phyloP scores from a whole-genome alignment of 441 rosid genomes.

The Euphorbia celastroides region DNA sequence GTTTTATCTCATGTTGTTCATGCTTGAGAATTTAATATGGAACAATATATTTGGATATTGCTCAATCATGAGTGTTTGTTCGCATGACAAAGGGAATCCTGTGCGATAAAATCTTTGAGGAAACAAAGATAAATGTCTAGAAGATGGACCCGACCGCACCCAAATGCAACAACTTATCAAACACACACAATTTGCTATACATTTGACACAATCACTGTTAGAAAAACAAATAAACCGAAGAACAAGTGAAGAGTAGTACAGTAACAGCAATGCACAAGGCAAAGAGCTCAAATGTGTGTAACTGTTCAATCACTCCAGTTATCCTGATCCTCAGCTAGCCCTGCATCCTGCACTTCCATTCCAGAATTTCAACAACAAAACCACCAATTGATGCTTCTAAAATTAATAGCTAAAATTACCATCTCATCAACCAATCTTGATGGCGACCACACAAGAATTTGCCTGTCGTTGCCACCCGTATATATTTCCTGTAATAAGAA shows the following conservation, averaged over 20 bases:
- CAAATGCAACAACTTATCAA: no score
- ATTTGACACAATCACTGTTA: no score
- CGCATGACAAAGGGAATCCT: no score
- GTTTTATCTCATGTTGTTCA: no score
- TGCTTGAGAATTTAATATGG: no score
- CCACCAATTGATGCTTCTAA: background rate
- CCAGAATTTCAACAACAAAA: background rate
- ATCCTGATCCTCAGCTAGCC: slow-evolving; percentile 38
- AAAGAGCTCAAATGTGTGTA: background rate
- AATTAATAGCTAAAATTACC: slow-evolving; percentile 16
- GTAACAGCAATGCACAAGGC: background rate
- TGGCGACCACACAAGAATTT: slow-evolving; percentile 92
- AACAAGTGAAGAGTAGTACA: background rate
- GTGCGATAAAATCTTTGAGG: no score
- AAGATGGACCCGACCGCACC: no score
- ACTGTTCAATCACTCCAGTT: slow-evolving; percentile 52
- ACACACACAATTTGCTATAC: no score
- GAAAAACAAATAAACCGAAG: background rate
- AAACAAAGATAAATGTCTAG: no score
- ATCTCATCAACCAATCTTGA: slow-evolving; percentile 33
- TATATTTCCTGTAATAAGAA: slow-evolving; percentile 59
- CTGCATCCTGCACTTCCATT: slow-evolving; percentile 34
- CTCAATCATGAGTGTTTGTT: no score
- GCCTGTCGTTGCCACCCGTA: slow-evolving; percentile 75
- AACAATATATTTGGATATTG: no score